phyloP scores from a whole-genome alignment of 176 grass and related monocot species.

The Phyllostachys edulis region DNA sequence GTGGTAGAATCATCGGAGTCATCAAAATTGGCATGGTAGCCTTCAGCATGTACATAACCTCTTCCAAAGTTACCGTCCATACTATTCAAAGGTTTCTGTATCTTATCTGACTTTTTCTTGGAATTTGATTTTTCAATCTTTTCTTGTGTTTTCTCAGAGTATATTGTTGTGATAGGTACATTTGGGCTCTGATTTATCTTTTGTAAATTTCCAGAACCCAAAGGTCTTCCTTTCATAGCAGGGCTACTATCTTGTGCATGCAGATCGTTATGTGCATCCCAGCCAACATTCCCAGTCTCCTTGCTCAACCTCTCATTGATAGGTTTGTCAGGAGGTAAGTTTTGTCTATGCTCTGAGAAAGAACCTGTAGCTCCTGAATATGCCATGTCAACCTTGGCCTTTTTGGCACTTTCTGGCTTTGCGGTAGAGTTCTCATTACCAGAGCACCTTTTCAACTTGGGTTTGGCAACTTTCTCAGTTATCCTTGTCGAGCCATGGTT shows the following conservation, averaged over 20 bases:
- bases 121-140: slow-evolving; percentile 46
- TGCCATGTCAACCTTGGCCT: slow-evolving; percentile 52
- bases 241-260: slow-evolving; percentile 43
- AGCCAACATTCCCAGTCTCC: slow-evolving; percentile 46
- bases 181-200: slow-evolving; percentile 53
- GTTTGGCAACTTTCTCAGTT: slow-evolving; percentile 40
- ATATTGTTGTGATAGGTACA: slow-evolving; percentile 27
- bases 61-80: slow-evolving; percentile 44
- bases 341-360: slow-evolving; percentile 39
- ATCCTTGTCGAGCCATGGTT: slow-evolving; percentile 35
- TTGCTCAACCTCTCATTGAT: slow-evolving; percentile 47
- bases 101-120: slow-evolving; percentile 52
- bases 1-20: slow-evolving; percentile 45
- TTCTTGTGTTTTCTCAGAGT: slow-evolving; percentile 46
- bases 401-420: slow-evolving; percentile 61
- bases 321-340: slow-evolving; percentile 47
- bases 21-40: slow-evolving; percentile 33
- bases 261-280: slow-evolving; percentile 22
- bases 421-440: slow-evolving; percentile 36
- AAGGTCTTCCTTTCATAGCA: slow-evolving; percentile 42
- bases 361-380: slow-evolving; percentile 35
- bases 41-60: slow-evolving; percentile 40
- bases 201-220: slow-evolving; percentile 44
- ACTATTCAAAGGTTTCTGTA: slow-evolving; percentile 47
- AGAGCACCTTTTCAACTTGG: slow-evolving; percentile 60